phyloP scores from a whole-genome alignment of 2,329 filamentous ascomycete species.

The Venturia pyrina region DNA sequence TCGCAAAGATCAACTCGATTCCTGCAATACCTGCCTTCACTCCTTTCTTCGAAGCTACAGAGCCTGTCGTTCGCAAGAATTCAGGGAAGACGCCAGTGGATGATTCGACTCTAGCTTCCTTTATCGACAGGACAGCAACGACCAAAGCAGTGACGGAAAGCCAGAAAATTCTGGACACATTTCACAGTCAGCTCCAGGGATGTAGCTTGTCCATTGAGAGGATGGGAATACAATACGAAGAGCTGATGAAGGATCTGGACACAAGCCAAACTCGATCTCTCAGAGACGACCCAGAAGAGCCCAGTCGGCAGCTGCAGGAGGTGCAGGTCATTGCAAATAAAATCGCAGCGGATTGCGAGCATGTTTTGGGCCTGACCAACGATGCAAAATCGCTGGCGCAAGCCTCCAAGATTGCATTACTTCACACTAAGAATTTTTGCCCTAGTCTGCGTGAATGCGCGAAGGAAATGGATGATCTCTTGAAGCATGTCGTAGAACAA shows the following conservation, averaged over 20 bases:
- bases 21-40: slow-evolving; percentile 54
- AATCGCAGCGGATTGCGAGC: slow-evolving; percentile 75
- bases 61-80: slow-evolving; percentile 36
- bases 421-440: slow-evolving; percentile 53
- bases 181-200: slow-evolving; percentile 44
- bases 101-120: slow-evolving; percentile 20
- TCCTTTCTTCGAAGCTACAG: slow-evolving; percentile 34
- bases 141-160: slow-evolving; percentile 62
- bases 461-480: slow-evolving; percentile 44
- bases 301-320: slow-evolving; percentile 64
- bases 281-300: slow-evolving; percentile 51
- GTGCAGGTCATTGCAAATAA: slow-evolving; percentile 80
- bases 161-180: slow-evolving; percentile 50
- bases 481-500: slow-evolving; percentile 45
- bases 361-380: slow-evolving; percentile 58
- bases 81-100: slow-evolving; percentile 50
- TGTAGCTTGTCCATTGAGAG: slow-evolving; percentile 33
- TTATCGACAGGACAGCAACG: slow-evolving; percentile 65
- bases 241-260: slow-evolving; percentile 34
- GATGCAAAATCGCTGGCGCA: slow-evolving; percentile 54
- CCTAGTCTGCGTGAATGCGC: slow-evolving; percentile 49
- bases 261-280: slow-evolving; percentile 42
- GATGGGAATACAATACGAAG: slow-evolving; percentile 32
- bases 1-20: slow-evolving; percentile 54
- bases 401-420: slow-evolving; percentile 53